Percentiles rank a stretch among this genome's conserved stretches.
These are phyloP conservation scores for Salvia miltiorrhiza DNA, from an alignment of 257 asterid species.

Conservation along the genomic window DNA sequence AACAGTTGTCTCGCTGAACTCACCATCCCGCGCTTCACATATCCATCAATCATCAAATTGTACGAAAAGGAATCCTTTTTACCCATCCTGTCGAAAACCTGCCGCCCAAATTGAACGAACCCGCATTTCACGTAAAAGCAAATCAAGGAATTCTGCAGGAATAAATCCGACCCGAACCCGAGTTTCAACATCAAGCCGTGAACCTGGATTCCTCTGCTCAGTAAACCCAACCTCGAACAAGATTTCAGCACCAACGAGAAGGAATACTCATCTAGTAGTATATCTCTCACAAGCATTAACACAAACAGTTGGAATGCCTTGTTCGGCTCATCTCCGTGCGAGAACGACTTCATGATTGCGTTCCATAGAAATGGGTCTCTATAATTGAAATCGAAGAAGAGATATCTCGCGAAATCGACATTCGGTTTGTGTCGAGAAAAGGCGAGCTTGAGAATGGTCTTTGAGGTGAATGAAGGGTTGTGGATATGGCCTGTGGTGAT, in stretches of 20 bases:
- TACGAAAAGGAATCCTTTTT: constrained; percentile 62
- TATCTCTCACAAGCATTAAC: constrained; percentile 66
- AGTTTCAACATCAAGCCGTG: constrained; percentile 68
- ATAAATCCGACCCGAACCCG: constrained; percentile 51
- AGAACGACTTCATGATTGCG: constrained; percentile 52
- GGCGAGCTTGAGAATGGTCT: constrained; percentile 47
- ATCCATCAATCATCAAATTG: constrained; percentile 83
- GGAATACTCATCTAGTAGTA: constrained; percentile 57
- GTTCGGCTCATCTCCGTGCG: constrained; percentile 53
- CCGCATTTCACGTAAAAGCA: constrained; percentile 60
- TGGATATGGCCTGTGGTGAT: constrained; percentile 63
- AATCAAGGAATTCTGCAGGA: constrained; percentile 64
- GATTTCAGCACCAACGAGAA: constrained; percentile 69
- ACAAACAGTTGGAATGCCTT: constrained; percentile 55
- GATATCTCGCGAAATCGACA: constrained; percentile 48
- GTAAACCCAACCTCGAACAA: constrained; percentile 47
- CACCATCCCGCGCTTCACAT: constrained; percentile 67
- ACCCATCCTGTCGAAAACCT: constrained; percentile 55
- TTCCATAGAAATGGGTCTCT: constrained; percentile 75
- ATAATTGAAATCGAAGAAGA: constrained; percentile 35
- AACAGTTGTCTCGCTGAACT: constrained; percentile 57
- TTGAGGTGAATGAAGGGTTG: constrained; percentile 42
- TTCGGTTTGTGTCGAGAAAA: constrained; percentile 42
- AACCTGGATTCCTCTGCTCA: constrained; percentile 57
- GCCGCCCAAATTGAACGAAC: constrained; percentile 41